Conservation (phyloP, 1,139 yeast genomes). For the Kodamaea sp. region DNA sequence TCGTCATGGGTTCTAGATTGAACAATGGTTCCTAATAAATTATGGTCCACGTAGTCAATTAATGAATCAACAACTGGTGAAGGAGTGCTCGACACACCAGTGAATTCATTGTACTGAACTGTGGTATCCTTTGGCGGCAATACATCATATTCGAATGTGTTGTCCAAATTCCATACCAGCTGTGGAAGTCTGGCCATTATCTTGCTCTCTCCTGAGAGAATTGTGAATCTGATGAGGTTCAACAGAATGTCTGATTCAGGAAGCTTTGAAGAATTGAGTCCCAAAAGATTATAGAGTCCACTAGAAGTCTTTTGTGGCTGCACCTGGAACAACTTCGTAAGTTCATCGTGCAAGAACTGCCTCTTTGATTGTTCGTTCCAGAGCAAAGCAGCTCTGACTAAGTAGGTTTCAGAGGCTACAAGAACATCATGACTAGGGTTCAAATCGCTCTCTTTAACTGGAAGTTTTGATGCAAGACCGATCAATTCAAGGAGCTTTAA, state of each 20-base stretch:
- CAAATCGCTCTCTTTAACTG: constrained; percentile 26
- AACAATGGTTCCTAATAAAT: constrained; percentile 38
- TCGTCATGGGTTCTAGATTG: constrained; percentile 32
- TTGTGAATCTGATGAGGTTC: constrained; percentile 64
- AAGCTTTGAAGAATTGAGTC: constrained; percentile 7
- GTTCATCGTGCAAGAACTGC: constrained; percentile 49
- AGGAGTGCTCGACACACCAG: constrained; percentile 23
- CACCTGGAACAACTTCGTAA: constrained; percentile 34
- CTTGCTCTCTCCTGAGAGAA: constrained; percentile 68
- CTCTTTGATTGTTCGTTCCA: constrained; percentile 51
- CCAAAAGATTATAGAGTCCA: constrained; percentile 21
- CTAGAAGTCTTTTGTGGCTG: constrained; percentile 12
- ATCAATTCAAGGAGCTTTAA: constrained; percentile 47
- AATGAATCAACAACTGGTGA: constrained; percentile 32
- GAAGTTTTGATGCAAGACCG: constrained; percentile 26
- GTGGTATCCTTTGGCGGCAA: constrained; percentile 55
- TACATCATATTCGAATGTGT: constrained; percentile 68
- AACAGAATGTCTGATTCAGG: constrained; percentile 42
- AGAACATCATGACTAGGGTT: constrained; percentile 24
- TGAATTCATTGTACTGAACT: constrained; percentile 28
- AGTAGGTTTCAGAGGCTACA: constrained; percentile 52
- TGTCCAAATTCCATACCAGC: constrained; percentile 60
- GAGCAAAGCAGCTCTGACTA: constrained; percentile 49
- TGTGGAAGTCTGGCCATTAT: constrained; percentile 70
- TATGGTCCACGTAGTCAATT: constrained; percentile 26